Evolutionary conservation across 176 grass and related monocot species (phyloP).

Genomic region (Miscanthus lutarioriparius): DNA sequence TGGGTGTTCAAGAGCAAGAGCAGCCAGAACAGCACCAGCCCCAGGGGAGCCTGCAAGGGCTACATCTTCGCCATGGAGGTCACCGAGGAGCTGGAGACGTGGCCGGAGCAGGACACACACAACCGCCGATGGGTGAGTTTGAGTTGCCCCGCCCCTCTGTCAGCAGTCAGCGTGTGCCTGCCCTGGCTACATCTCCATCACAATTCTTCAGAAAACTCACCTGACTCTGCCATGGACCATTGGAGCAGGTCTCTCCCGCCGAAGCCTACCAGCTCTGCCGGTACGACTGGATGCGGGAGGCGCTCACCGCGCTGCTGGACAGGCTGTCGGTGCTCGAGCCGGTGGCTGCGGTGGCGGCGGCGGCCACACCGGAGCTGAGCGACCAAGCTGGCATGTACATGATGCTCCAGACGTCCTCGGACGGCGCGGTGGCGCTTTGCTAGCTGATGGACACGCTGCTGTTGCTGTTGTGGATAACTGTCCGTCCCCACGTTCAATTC

Average conservation of each 20-base stretch:
- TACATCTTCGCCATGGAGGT: constrained; percentile 86
- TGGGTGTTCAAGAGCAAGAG: constrained; percentile 97
- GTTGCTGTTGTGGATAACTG: constrained; percentile 32
- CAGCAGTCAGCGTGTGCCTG: background rate
- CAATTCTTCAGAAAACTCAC: constrained; percentile 6
- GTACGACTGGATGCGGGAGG: constrained; percentile 93
- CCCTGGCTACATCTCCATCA: constrained; percentile 2
- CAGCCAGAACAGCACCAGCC: constrained; percentile 56
- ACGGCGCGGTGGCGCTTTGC: constrained; percentile 62
- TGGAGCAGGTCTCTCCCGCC: constrained; percentile 47
- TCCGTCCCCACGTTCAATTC: background rate
- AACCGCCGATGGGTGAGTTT: constrained; percentile 63
- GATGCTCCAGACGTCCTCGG: constrained; percentile 54
- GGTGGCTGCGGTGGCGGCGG: constrained; percentile 16
- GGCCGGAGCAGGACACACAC: constrained; percentile 66
- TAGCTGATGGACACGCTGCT: constrained; percentile 21
- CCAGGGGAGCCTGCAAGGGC: constrained; percentile 65
- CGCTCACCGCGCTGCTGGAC: constrained; percentile 60
- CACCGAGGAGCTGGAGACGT: constrained; percentile 70
- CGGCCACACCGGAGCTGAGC: constrained; percentile 26
- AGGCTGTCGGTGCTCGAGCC: constrained; percentile 34
- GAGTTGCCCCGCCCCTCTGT: too few relatives aligned
- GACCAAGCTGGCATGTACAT: constrained; percentile 57
- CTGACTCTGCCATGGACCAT: background rate
- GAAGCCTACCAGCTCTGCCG: constrained; percentile 71